Conservation (phyloP, 2,329 filamentous ascomycete species). For the Aspergillus fijiensis region DNA sequence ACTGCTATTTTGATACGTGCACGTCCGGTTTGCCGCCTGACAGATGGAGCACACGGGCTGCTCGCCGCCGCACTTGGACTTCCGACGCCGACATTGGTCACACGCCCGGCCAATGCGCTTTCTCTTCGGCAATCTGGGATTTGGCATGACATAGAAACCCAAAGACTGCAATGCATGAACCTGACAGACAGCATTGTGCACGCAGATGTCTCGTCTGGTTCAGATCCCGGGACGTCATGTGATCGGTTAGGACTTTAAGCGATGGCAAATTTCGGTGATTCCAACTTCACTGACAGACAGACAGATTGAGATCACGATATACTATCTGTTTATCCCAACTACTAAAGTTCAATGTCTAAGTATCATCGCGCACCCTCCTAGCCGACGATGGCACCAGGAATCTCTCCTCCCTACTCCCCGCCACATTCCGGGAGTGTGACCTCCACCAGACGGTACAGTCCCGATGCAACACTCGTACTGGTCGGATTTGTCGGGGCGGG, state of each 20-base stretch:
- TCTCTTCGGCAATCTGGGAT: slow-evolving; percentile 2
- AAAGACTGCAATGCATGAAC: background rate
- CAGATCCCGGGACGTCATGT: background rate
- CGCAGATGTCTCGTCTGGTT: too few species aligned
- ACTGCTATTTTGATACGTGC: slow-evolving; percentile 35
- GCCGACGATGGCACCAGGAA: too few species aligned
- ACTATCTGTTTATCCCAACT: too few species aligned
- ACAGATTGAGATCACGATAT: too few species aligned
- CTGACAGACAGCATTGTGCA: background rate
- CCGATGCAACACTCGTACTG: slow-evolving; percentile 56
- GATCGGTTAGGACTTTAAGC: background rate
- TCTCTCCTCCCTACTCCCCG: background rate
- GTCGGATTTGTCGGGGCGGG: slow-evolving; percentile 69
- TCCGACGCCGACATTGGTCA: slow-evolving; percentile 60
- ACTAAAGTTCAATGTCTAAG: too few species aligned
- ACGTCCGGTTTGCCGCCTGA: slow-evolving; percentile 18
- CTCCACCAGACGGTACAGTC: slow-evolving; percentile 11
- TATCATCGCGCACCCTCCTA: too few species aligned
- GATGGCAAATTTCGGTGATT: background rate
- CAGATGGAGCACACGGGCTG: slow-evolving; percentile 66
- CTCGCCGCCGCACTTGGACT: slow-evolving; percentile 70
- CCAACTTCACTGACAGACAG: background rate
- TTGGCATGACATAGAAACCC: background rate
- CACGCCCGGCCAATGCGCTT: slow-evolving; percentile 55
- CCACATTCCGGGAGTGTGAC: background rate